phyloP scores from a whole-genome alignment of 306 rosid genomes.

The Pyrus communis region DNA sequence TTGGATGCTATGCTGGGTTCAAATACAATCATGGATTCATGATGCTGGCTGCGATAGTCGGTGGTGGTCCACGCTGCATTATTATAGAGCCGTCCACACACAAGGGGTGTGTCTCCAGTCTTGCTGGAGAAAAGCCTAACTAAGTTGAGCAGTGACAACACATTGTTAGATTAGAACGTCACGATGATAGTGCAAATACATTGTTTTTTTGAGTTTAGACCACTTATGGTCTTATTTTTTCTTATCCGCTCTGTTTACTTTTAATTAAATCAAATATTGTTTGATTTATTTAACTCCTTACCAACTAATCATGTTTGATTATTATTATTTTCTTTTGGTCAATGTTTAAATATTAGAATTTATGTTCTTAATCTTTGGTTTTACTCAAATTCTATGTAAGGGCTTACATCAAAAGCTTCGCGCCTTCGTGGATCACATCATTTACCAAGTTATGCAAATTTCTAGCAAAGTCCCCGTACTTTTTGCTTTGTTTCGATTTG shows the following conservation, averaged over 20 bases:
- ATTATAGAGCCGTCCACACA: background rate
- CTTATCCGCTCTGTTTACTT: background rate
- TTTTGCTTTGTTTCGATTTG: too few relatives aligned
- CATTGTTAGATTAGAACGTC: too few relatives aligned
- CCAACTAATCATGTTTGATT: background rate
- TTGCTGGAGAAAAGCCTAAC: background rate
- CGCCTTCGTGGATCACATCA: too few relatives aligned
- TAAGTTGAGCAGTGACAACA: fast-evolving
- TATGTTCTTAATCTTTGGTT: too few relatives aligned
- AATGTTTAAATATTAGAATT: too few relatives aligned
- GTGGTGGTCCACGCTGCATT: constrained; percentile 4
- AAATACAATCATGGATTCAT: background rate
- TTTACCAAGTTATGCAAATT: too few relatives aligned
- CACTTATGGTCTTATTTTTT: too few relatives aligned
- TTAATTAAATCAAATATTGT: background rate
- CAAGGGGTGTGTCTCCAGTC: background rate
- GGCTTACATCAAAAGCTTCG: too few relatives aligned
- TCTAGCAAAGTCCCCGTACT: fast-evolving
- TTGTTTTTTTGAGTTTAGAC: too few relatives aligned
- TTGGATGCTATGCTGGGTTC: background rate
- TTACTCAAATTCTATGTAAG: too few relatives aligned
- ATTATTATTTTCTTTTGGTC: background rate
- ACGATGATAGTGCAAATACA: too few relatives aligned
- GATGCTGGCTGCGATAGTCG: background rate
- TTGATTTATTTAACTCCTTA: background rate